These are phyloP conservation scores for Kuraishia ogatae DNA, from an alignment of 805 yeast genomes.

Conservation along the genomic window DNA sequence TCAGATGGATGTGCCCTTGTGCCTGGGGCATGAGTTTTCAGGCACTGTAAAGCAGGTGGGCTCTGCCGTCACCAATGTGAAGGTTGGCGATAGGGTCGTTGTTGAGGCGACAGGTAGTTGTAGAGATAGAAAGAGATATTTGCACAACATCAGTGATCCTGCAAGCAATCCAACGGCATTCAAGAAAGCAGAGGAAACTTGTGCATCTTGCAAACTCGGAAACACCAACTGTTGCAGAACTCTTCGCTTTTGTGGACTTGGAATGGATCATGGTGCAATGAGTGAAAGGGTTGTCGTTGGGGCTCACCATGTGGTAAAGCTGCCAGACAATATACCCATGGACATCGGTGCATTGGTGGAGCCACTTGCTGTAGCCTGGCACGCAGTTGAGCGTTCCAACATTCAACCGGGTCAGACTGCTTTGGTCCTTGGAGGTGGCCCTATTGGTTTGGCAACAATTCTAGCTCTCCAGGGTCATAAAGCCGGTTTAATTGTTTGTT, in stretches of 20 bases:
- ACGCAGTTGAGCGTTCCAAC: constrained; percentile 1
- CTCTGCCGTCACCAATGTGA: constrained; percentile 20
- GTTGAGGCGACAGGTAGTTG: constrained; percentile 15
- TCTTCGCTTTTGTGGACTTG: constrained; percentile 38
- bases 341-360: constrained; percentile 87
- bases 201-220: constrained; percentile 35
- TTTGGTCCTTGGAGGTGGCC: constrained; percentile 52
- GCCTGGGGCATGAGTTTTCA: constrained; percentile 41
- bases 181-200: constrained; percentile 8
- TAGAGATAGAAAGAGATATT: constrained; percentile 3
- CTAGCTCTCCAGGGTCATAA: constrained; percentile 42
- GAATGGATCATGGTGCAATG: constrained; percentile 37
- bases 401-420: constrained; percentile 32
- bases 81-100: constrained; percentile 37
- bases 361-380: constrained; percentile 7
- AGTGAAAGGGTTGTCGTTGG: constrained; percentile 5
- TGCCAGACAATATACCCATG: constrained; percentile 69
- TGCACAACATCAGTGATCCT: background rate
- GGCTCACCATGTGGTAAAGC: constrained; percentile 44
- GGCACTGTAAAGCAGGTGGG: constrained; percentile 36
- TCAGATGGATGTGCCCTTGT: constrained; percentile 36
- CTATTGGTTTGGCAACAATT: constrained; percentile 53
- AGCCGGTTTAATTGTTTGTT: constrained; percentile 43
- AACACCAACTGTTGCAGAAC: constrained; percentile 35
- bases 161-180: background rate